Conservation (phyloP, 1,139 yeast species). For the Hanseniaspora sp. region DNA sequence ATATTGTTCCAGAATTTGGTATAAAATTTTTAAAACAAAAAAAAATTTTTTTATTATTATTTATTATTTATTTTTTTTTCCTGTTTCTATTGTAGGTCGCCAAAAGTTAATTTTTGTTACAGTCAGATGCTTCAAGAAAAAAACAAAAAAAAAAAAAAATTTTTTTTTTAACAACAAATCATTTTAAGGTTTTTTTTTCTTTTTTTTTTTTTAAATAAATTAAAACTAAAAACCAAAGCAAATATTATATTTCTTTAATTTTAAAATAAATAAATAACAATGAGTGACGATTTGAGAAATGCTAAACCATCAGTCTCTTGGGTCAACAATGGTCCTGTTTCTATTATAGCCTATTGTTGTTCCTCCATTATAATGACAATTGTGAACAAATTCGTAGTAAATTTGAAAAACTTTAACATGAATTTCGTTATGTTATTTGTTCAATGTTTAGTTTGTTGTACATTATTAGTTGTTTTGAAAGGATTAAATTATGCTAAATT, state of each 20-base stretch:
- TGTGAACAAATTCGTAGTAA: constrained; percentile 86
- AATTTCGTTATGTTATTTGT: constrained; percentile 77
- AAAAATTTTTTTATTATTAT: too few relatives aligned
- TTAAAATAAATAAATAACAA: not conserved
- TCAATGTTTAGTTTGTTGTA: constrained; percentile 72
- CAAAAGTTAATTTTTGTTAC: too few relatives aligned
- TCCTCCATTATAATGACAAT: constrained; percentile 97
- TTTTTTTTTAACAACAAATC: too few relatives aligned
- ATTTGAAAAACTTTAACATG: constrained; percentile 74
- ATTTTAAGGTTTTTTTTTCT: not conserved
- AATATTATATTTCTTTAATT: not conserved
- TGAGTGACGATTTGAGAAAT: constrained; percentile 15
- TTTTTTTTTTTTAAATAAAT: not conserved
- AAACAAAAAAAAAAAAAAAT: too few relatives aligned
- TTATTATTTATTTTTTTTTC: too few relatives aligned
- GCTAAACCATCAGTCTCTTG: constrained; percentile 15
- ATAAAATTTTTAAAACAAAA: too few relatives aligned
- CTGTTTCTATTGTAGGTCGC: too few relatives aligned
- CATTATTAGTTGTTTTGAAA: constrained; percentile 61
- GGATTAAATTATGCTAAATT: constrained; percentile 65
- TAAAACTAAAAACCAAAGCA: too few relatives aligned
- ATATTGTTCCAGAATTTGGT: too few relatives aligned
- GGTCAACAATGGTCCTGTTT: constrained; percentile 75
- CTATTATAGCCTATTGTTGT: constrained; percentile 76
- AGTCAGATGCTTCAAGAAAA: too few relatives aligned